A percentile compares a stretch with the other conserved stretches of the same genome.
These are phyloP conservation scores for Leccinum pellstonianum DNA, from an alignment of 768 basidiomycete species.

Conservation along the genomic window DNA sequence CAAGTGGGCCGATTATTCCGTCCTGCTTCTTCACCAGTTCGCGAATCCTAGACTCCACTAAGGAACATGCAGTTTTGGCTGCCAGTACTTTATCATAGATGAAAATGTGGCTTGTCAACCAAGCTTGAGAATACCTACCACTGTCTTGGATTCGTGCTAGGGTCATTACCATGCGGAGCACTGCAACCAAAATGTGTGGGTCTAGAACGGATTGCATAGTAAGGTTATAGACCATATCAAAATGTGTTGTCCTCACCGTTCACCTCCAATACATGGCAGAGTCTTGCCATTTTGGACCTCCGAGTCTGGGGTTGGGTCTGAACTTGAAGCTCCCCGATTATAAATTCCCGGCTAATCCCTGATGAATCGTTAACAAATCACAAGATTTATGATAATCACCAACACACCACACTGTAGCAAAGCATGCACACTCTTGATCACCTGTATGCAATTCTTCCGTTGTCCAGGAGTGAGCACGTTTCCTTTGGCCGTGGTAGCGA, in stretches of 20 bases:
- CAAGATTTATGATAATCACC: neutral
- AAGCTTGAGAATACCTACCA: slow-evolving; percentile 1
- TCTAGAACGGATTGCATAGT: slow-evolving; percentile 4
- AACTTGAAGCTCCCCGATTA: neutral
- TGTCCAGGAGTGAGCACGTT: neutral
- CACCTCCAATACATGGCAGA: slow-evolving; percentile 13
- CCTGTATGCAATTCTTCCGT: slow-evolving; percentile 13
- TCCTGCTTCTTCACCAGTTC: slow-evolving; percentile 8
- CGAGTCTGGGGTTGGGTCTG: neutral
- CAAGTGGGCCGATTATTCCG: slow-evolving; percentile 17
- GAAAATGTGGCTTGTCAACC: neutral
- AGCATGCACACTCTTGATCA: slow-evolving; percentile 20
- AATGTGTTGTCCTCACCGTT: slow-evolving; percentile 4
- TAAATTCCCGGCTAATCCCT: slow-evolving; percentile 8
- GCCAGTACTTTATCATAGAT: neutral
- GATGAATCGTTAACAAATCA: neutral
- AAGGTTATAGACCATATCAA: too few relatives aligned
- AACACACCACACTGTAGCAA: slow-evolving; percentile 19
- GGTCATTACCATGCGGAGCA: slow-evolving; percentile 18
- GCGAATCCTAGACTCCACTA: slow-evolving; percentile 5
- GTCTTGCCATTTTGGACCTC: neutral
- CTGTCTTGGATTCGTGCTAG: slow-evolving; percentile 15
- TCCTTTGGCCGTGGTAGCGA: neutral
- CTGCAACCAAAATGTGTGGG: slow-evolving; percentile 7
- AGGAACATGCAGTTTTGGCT: neutral